phyloP scores from a whole-genome alignment of 78 protist genomes.

The Guillardia theta region DNA sequence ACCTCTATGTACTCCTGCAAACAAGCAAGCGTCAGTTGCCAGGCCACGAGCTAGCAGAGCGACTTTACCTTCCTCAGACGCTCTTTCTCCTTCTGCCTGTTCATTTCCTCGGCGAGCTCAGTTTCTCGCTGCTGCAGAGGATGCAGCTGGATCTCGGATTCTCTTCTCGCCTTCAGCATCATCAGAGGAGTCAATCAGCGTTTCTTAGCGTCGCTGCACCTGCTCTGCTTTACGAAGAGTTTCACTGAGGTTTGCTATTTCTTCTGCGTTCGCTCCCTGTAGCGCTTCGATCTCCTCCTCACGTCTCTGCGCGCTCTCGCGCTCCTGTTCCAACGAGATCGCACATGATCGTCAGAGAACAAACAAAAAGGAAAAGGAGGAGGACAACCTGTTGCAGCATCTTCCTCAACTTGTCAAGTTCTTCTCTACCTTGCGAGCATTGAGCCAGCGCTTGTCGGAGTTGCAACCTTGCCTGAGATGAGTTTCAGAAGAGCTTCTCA shows the following conservation, averaged over 20 bases:
- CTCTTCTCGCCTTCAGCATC: not conserved
- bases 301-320: constrained; percentile 1
- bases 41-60: not conserved
- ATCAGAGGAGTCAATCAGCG: not conserved
- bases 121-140: constrained; percentile 21
- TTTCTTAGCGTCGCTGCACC: not conserved
- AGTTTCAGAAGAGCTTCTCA: too few relatives aligned
- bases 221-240: constrained; percentile 12
- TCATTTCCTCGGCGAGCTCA: constrained; percentile 6
- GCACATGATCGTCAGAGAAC: not conserved
- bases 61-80: not conserved
- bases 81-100: not conserved
- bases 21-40: too few relatives aligned
- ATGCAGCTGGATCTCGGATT: not conserved
- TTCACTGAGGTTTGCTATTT: not conserved
- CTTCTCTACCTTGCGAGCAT: not conserved
- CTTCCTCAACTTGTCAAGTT: not conserved
- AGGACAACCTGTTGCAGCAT: constrained; percentile 24
- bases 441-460: not conserved
- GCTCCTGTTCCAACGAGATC: too few relatives aligned
- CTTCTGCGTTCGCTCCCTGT: not conserved
- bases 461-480: too few relatives aligned
- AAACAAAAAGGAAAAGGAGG: not conserved
- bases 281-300: not conserved
- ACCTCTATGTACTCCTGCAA: too few relatives aligned